Base-by-base conservation (phyloP, 2,329 filamentous ascomycete species). In the Fusarium penzigii region DNA sequence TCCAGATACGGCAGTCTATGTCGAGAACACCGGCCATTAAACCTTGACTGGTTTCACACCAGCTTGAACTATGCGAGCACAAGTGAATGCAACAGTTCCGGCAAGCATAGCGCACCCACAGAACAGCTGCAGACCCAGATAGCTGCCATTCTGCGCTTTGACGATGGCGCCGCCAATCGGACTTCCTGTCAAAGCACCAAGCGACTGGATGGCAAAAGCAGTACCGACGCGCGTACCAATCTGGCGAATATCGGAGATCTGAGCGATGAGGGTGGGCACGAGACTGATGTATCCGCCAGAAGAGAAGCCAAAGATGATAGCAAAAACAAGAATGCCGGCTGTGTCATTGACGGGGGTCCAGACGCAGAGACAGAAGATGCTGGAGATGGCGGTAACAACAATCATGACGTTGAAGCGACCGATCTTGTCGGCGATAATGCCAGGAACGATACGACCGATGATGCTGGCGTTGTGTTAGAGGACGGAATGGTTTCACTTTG, bases 191-290 rank as follows among this genome's bases (percentile, higher is more conserved):
- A 92, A 71, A 2, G 84, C 85, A 5, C 84, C 87, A 32, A 91
- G 72, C 1, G 83, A 78, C 50, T 85, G 76, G 43, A 85, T 67
- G 14, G 82, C 79, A 65, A 88, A 89, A 25, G 83, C 77, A 0
- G 81, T 78, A 1, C 89, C 89, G 2, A 80, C 84, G 6, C 88
- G 77, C 2, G 86, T 80, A 13, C 89, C 89, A 34, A 92, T 85
- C 66, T 89, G 79, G 17, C 82, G 76, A 38, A 90, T 80, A 42
- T 89, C 85, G 2, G 82, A 85, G 55, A 91, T 87, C 63, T 91
- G 86, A 2, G 86, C 86, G 17, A 92, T 75, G 13, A 88, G 73
- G 0, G 86, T 79, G 0, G 88, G 85, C 0, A 76, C 75, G 16
- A 90, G 72, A 0, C 82, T 82, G 36, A 88, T 81, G 61, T 85